Percentiles rank a stretch among this genome's conserved stretches.
Conservation (phyloP, 192 early-diverging fungal genomes). For the Gryganskiella cystojenkinii region DNA sequence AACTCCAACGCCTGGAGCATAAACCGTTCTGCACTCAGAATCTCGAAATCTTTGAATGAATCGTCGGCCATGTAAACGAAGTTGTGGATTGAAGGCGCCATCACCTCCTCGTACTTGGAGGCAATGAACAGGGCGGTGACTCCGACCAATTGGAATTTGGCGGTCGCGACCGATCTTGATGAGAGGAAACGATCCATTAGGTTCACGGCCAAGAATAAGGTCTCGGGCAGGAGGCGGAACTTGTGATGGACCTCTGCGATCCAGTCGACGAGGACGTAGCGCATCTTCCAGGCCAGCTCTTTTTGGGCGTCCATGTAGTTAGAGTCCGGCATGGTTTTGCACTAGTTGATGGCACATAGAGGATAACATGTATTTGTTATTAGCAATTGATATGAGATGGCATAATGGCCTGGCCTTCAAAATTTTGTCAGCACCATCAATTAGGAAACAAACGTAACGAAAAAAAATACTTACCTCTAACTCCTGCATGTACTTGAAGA, state of each 20-base stretch:
- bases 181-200: conserved; percentile 96
- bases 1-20: conserved; percentile 90
- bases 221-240: conserved; percentile 93
- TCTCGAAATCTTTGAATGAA: conserved; percentile 83
- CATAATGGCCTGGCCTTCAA: too few species aligned
- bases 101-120: conserved; percentile 95
- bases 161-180: conserved; percentile 80
- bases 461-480: conserved; percentile 80
- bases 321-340: conserved; percentile 77
- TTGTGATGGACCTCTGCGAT: conserved; percentile 91
- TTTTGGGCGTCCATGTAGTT: conserved; percentile 87
- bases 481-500: conserved; percentile 86
- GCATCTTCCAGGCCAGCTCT: conserved; percentile 93
- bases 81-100: conserved; percentile 83
- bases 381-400: conserved; percentile 2
- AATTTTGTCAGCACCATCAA: not conserved
- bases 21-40: conserved; percentile 92
- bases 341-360: conserved; percentile 54
- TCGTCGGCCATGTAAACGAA: conserved; percentile 90
- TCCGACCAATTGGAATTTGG: conserved; percentile 95
- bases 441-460: too few species aligned
- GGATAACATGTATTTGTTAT: not conserved
- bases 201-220: conserved; percentile 93
- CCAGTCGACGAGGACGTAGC: conserved; percentile 95
- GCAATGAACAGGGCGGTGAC: conserved; percentile 91